phyloP scores from a whole-genome alignment of 371 early-diverging fungal genomes.

The Mortierella sp. region DNA sequence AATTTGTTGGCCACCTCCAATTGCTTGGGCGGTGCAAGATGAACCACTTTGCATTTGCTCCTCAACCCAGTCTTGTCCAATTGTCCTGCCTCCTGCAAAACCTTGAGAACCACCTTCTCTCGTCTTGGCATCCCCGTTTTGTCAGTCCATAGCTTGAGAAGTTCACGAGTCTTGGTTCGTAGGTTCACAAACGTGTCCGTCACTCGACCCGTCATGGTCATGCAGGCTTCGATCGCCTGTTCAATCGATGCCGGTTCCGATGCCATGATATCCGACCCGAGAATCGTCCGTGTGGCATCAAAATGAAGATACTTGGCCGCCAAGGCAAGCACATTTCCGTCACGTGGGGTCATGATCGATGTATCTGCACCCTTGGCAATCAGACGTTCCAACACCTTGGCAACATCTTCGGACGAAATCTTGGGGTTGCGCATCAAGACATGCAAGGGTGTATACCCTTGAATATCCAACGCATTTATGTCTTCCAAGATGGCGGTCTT shows the following conservation, averaged over 20 bases:
- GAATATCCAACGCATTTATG: conserved; percentile 37
- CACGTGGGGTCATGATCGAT: conserved; percentile 21
- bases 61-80: conserved; percentile 27
- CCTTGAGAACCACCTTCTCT: conserved; percentile 32
- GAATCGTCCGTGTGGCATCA: conserved; percentile 33
- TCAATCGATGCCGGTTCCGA: conserved; percentile 46
- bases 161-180: conserved; percentile 36
- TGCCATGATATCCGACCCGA: conserved; percentile 18
- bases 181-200: conserved; percentile 48
- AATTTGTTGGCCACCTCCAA: conserved; percentile 29
- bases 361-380: conserved; percentile 46
- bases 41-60: conserved; percentile 12
- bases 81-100: conserved; percentile 34
- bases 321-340: conserved; percentile 43
- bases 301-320: conserved; percentile 48
- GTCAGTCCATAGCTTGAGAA: conserved; percentile 47
- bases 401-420: conserved; percentile 47
- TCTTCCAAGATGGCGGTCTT: conserved; percentile 8
- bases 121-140: conserved; percentile 19
- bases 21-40: conserved; percentile 16
- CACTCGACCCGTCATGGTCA: conserved; percentile 51
- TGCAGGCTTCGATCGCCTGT: conserved; percentile 44
- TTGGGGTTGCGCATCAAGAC: conserved; percentile 45
- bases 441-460: conserved; percentile 40
- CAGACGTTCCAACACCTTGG: conserved; percentile 32